Percentiles rank a stretch among this genome's conserved stretches.
Conservation (phyloP, 2,329 filamentous ascomycete species). For the Aulographum hederae region DNA sequence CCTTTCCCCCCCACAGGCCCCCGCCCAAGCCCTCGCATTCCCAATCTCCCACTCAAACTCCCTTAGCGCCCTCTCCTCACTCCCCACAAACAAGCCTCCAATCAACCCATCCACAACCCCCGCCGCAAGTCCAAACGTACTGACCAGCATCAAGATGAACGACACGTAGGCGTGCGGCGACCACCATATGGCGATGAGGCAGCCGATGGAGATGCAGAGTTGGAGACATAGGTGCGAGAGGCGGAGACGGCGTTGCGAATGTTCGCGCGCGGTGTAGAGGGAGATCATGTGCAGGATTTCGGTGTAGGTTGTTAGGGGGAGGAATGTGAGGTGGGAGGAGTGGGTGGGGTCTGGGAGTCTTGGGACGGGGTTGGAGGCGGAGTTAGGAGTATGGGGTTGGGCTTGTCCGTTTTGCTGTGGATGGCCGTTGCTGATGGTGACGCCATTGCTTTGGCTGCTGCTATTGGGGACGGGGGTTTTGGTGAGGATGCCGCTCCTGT, state of each 20-base stretch:
- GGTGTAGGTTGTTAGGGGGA: slow-evolving; percentile 40
- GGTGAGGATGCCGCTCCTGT: too few species aligned
- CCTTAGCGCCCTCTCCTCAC: slow-evolving; percentile 62
- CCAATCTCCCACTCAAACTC: slow-evolving; percentile 91
- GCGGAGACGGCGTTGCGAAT: slow-evolving; percentile 52
- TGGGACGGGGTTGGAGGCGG: not conserved
- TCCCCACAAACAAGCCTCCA: slow-evolving; percentile 68
- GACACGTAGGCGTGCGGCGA: slow-evolving; percentile 55
- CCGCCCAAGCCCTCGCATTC: slow-evolving; percentile 50
- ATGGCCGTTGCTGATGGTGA: slow-evolving; percentile 5
- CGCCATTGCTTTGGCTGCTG: slow-evolving; percentile 4
- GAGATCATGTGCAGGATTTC: slow-evolving; percentile 54
- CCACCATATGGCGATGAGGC: slow-evolving; percentile 75
- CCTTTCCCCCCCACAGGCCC: too few species aligned
- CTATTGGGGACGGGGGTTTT: too few species aligned
- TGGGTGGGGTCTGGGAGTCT: too few species aligned
- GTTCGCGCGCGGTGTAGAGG: slow-evolving; percentile 53
- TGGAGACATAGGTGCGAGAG: slow-evolving; percentile 55
- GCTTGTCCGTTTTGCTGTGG: slow-evolving; percentile 4
- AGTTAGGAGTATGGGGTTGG: not conserved
- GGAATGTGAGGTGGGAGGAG: slow-evolving; percentile 12
- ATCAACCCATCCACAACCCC: slow-evolving; percentile 75
- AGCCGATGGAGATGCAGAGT: slow-evolving; percentile 49
- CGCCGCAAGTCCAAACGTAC: slow-evolving; percentile 56
- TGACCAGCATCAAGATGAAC: slow-evolving; percentile 64